Evolutionary conservation across 768 basidiomycete species (phyloP).

Genomic region (Ramaria sp.): DNA sequence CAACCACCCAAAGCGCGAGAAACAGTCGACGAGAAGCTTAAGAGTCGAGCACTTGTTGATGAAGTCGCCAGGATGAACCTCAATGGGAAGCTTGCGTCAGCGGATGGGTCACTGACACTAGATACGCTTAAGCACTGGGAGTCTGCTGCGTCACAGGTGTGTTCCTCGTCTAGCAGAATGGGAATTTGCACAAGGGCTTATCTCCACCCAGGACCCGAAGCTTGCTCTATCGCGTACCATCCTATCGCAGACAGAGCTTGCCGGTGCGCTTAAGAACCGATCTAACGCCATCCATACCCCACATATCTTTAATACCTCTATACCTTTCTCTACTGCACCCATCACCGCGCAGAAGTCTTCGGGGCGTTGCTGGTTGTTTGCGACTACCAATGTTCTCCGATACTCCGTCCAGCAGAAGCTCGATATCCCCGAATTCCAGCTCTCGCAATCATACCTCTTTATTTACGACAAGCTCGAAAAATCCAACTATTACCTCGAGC

Average conservation of each 20-base stretch:
- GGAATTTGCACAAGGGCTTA: neutral
- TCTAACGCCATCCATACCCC: constrained; percentile 38
- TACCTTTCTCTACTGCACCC: constrained; percentile 76
- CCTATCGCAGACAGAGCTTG: constrained; percentile 59
- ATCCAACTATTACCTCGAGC: constrained; percentile 85
- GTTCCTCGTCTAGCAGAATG: neutral
- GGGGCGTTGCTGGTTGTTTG: constrained; percentile 94
- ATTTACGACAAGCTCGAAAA: constrained; percentile 98
- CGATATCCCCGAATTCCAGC: constrained; percentile 80
- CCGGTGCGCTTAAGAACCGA: constrained; percentile 33
- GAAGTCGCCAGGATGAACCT: constrained; percentile 6
- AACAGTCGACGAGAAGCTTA: constrained; percentile 14
- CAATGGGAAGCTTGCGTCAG: constrained; percentile 29
- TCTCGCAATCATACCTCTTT: constrained; percentile 89
- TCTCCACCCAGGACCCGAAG: constrained; percentile 37
- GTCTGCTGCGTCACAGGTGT: constrained; percentile 26
- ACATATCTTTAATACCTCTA: constrained; percentile 73
- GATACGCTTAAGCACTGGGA: constrained; percentile 63
- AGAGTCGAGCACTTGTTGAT: constrained; percentile 12
- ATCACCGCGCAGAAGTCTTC: constrained; percentile 81
- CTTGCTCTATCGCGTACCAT: constrained; percentile 67
- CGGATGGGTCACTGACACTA: constrained; percentile 50
- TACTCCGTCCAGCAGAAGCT: constrained; percentile 80
- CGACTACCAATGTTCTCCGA: constrained; percentile 78
- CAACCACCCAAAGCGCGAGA: constrained; percentile 3